phyloP scores from a whole-genome alignment of 2,329 filamentous ascomycete species.

The Cordyceps militaris region DNA sequence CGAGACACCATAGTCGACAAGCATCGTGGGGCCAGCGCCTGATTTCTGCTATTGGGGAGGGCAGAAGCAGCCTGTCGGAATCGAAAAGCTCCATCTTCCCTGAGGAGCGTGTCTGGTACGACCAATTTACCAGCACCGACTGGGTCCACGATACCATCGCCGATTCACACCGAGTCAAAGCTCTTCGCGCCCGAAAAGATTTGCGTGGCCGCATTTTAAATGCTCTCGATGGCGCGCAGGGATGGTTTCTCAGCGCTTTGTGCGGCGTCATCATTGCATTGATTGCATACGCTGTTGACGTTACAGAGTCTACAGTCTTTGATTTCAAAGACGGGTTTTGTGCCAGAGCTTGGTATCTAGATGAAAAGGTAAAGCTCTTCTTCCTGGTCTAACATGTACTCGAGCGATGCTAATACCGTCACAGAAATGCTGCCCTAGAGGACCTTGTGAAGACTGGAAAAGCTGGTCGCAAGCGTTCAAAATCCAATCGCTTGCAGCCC shows the following conservation, averaged over 20 bases:
- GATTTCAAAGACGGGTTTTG: slow-evolving; percentile 92
- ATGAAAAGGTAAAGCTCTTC: slow-evolving; percentile 53
- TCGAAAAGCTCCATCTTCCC: slow-evolving; percentile 60
- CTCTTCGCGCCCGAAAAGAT: slow-evolving; percentile 73
- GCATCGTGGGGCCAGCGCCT: slow-evolving; percentile 56
- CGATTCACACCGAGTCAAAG: slow-evolving; percentile 83
- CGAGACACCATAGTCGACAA: slow-evolving; percentile 48
- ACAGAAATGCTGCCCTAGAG: slow-evolving; percentile 49
- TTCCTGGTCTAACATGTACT: too few relatives aligned
- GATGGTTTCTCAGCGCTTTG: slow-evolving; percentile 87
- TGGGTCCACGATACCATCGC: slow-evolving; percentile 98
- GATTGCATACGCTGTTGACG: slow-evolving; percentile 82
- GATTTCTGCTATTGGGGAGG: slow-evolving; percentile 53
- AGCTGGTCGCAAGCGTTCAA: slow-evolving; percentile 47
- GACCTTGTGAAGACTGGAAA: slow-evolving; percentile 49
- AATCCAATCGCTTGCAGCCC: slow-evolving; percentile 36
- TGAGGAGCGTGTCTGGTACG: slow-evolving; percentile 94
- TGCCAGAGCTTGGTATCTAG: slow-evolving; percentile 59
- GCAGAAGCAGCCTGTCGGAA: slow-evolving; percentile 51
- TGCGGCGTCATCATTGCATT: slow-evolving; percentile 81
- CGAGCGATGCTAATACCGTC: slow-evolving; percentile 7
- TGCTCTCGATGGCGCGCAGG: slow-evolving; percentile 80
- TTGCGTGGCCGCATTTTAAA: slow-evolving; percentile 71
- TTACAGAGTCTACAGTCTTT: slow-evolving; percentile 78
- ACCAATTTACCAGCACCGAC: slow-evolving; percentile 95